Evolutionary conservation across 176 grass and related monocot genomes (phyloP), one percentile per base, ranked within the genome.

Genomic region (Eragrostis curvula): DNA sequence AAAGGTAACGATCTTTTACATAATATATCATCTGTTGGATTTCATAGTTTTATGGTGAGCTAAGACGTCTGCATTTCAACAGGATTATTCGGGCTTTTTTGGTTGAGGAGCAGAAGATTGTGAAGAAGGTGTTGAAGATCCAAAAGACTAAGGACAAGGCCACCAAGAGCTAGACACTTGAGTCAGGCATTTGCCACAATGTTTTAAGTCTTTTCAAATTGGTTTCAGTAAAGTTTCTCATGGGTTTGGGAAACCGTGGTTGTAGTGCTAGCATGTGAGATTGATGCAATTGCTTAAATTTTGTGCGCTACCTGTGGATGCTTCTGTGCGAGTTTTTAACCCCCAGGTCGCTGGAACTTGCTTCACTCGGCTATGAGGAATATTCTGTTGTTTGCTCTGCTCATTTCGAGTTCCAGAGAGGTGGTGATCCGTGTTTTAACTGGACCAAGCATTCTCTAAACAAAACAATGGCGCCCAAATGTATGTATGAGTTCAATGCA

Each of bases 91-190:
- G 92, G 39, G 95, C 95, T 25, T 97, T 97, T 68, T 74, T 97
- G 80, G 94, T 97, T 46, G 95, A 97, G 88, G 95, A 94, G 90
- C 92, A 97, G 89, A 97, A 97, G 83, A 97, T 97, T 83, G 95
- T 97, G 79, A 97, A 97, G 90, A 97, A 97, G 53, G 92, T 97
- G 65, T 90, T 97, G 90, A 97, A 97, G 87, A 66, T 97, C 73
- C 92, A 97, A 84, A 97, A 97, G 62, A 87, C 89, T 12, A 61
- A 61, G 13, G 58, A 61, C 58, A 61, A 61, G 58, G 5, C 24
- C 27, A 3, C 58, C 58, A 90, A 94, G 85, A 90, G 81, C 66
- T 94, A 94, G 78, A 87, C 44, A 25, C 27, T 12, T 6, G 55
- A 78, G 44, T 62, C 53, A 79, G 77, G 28, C 77, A 40, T 60